A percentile compares a stretch with the other conserved stretches of the same genome.
These are phyloP conservation scores for Vitis hybrid DNA, from an alignment of 177 flowering plant species.

Conservation along the genomic window DNA sequence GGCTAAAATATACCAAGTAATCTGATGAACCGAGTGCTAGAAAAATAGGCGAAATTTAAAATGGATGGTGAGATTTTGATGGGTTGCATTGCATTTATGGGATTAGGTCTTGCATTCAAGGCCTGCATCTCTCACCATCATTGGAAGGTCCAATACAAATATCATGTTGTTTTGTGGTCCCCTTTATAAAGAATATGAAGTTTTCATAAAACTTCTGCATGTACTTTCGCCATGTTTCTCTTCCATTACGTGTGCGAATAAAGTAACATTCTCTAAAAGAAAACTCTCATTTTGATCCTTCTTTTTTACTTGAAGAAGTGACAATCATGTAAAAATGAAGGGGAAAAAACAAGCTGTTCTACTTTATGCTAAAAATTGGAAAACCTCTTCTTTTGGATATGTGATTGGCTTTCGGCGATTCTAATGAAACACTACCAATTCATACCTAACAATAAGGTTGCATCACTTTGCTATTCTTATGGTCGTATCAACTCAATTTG, in stretches of 20 bases:
- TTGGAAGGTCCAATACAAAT: conserved; percentile 6
- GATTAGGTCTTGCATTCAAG: conserved; percentile 25
- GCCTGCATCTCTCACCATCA: conserved; percentile 6
- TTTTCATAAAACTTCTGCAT: background rate
- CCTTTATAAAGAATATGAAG: conserved; percentile 12
- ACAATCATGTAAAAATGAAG: background rate
- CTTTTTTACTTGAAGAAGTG: background rate
- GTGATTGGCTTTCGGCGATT: background rate
- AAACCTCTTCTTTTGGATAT: background rate
- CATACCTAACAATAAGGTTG: background rate
- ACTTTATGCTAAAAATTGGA: conserved; percentile 12
- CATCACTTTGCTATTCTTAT: background rate
- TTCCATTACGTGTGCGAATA: conserved; percentile 1
- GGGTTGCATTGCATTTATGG: conserved; percentile 14
- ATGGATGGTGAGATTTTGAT: background rate
- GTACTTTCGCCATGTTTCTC: conserved; percentile 1
- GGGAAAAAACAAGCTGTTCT: background rate
- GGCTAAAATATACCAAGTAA: no score
- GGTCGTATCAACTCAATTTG: background rate
- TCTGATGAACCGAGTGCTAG: no score
- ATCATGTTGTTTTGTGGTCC: conserved; percentile 22
- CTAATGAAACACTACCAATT: conserved; percentile 5
- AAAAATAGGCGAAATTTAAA: background rate
- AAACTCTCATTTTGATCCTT: background rate
- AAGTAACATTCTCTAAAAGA: conserved; percentile 1